Evolutionary conservation across 169 alveolate genomes (phyloP).

Genomic region (Plasmodium reichenowi): DNA sequence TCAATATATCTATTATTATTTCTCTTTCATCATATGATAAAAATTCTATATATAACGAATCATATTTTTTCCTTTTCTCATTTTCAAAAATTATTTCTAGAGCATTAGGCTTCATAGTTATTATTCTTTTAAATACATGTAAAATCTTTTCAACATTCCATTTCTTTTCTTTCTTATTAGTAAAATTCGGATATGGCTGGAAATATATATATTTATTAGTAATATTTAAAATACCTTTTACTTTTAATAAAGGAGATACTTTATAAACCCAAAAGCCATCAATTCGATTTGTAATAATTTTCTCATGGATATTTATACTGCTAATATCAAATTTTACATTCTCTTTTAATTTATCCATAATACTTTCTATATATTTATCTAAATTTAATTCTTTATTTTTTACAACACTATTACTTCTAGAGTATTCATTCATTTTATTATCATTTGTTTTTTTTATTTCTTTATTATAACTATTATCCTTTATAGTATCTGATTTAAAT

Average conservation of each 20-base stretch:
- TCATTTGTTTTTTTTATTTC: constrained; percentile 36
- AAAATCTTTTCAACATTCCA: constrained; percentile 81
- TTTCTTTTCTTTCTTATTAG: constrained; percentile 86
- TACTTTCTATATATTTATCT: constrained; percentile 40
- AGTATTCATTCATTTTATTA: constrained; percentile 20
- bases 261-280: constrained; percentile 86
- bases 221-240: constrained; percentile 86
- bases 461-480: constrained; percentile 36
- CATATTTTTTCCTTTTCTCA: constrained; percentile 78
- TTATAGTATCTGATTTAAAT: too few relatives aligned
- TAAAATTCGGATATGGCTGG: constrained; percentile 88
- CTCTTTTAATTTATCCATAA: constrained; percentile 17
- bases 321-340: constrained; percentile 78
- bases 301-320: constrained; percentile 81
- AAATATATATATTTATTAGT: constrained; percentile 86
- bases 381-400: constrained; percentile 23
- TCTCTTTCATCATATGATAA: constrained; percentile 83
- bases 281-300: constrained; percentile 75
- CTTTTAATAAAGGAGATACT: constrained; percentile 85
- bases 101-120: constrained; percentile 86
- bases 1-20: constrained; percentile 77
- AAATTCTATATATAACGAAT: constrained; percentile 87
- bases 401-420: neutral
- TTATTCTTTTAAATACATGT: constrained; percentile 86
- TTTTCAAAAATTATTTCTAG: constrained; percentile 89